phyloP scores from a whole-genome alignment of 768 basidiomycete species.

The Austroboletus eburneus region DNA sequence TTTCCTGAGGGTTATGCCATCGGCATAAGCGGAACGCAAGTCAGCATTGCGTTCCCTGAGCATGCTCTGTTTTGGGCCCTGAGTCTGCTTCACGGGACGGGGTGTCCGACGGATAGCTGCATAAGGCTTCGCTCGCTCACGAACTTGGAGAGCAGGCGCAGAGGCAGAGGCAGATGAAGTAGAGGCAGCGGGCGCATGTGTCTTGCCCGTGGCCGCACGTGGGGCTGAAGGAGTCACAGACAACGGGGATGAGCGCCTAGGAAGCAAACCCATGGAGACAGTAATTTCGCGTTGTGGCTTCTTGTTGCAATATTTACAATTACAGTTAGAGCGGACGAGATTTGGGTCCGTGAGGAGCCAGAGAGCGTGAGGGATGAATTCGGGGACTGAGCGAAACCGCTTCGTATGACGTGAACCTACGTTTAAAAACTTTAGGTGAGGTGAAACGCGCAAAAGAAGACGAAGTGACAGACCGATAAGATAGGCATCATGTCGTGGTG shows the following conservation, averaged over 20 bases:
- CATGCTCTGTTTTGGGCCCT: slow-evolving; percentile 46
- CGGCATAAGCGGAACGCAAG: slow-evolving; percentile 52
- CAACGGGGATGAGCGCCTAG: slow-evolving; percentile 32
- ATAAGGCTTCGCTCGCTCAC: slow-evolving; percentile 33
- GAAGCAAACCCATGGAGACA: slow-evolving; percentile 47
- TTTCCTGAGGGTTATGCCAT: slow-evolving; percentile 45
- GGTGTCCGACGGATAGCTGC: slow-evolving; percentile 39
- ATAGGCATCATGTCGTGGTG: slow-evolving; percentile 73
- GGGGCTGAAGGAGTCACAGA: slow-evolving; percentile 24
- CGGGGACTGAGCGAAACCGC: slow-evolving; percentile 76
- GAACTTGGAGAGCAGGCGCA: slow-evolving; percentile 8
- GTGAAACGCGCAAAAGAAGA: neutral
- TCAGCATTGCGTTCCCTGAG: slow-evolving; percentile 62
- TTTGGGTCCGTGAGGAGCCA: slow-evolving; percentile 65
- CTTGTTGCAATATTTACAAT: slow-evolving; percentile 76
- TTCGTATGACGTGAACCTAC: slow-evolving; percentile 40
- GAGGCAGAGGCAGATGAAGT: slow-evolving; percentile 16
- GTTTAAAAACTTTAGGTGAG: neutral
- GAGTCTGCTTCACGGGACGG: slow-evolving; percentile 30
- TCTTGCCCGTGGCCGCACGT: slow-evolving; percentile 13
- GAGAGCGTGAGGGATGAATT: slow-evolving; percentile 79
- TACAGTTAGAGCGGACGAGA: slow-evolving; percentile 47
- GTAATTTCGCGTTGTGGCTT: slow-evolving; percentile 68
- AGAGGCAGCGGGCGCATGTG: slow-evolving; percentile 4
- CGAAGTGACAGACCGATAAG: slow-evolving; percentile 54